Evolutionary conservation across 2,329 filamentous ascomycete genomes (phyloP).

Genomic region (Lomentospora prolificans): DNA sequence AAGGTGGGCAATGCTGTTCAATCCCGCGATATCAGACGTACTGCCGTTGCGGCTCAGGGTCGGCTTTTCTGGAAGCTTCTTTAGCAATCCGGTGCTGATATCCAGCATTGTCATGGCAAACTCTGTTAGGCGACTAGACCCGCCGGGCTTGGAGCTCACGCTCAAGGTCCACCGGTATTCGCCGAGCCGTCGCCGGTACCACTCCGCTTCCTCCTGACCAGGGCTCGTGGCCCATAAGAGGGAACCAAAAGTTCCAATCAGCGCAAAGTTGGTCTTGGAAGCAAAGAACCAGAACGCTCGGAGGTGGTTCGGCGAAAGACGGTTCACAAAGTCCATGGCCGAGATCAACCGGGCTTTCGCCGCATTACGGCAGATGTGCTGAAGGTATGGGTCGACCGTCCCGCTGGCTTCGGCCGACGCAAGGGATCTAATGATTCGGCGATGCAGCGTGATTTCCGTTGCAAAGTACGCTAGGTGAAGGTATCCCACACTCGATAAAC

Average conservation of each 20-base stretch:
- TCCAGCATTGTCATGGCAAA: constrained; percentile 74
- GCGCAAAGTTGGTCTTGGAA: constrained; percentile 81
- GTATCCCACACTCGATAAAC: constrained; percentile 58
- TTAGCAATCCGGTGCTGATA: constrained; percentile 58
- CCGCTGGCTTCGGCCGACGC: constrained; percentile 23
- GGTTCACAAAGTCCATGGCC: constrained; percentile 95
- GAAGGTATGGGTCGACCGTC: constrained; percentile 64
- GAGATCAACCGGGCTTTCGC: constrained; percentile 91
- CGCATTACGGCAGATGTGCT: constrained; percentile 86
- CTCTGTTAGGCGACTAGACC: constrained; percentile 46
- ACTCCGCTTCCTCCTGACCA: constrained; percentile 79
- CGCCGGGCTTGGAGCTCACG: constrained; percentile 67
- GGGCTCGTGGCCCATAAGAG: constrained; percentile 84
- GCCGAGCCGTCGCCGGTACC: constrained; percentile 74
- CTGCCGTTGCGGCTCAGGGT: constrained; percentile 48
- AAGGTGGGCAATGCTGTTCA: constrained; percentile 18
- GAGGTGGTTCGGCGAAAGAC: constrained; percentile 75
- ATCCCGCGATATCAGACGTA: constrained; percentile 34
- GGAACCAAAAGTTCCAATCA: constrained; percentile 89
- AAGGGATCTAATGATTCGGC: constrained; percentile 79
- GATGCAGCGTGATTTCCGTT: constrained; percentile 85
- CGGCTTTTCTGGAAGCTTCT: constrained; percentile 62
- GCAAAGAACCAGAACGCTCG: constrained; percentile 91
- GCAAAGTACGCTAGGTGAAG: constrained; percentile 90
- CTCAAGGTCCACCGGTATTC: constrained; percentile 94